Conservation (phyloP, 106 monocot genomes). For the Dactylorhiza incarnata region DNA sequence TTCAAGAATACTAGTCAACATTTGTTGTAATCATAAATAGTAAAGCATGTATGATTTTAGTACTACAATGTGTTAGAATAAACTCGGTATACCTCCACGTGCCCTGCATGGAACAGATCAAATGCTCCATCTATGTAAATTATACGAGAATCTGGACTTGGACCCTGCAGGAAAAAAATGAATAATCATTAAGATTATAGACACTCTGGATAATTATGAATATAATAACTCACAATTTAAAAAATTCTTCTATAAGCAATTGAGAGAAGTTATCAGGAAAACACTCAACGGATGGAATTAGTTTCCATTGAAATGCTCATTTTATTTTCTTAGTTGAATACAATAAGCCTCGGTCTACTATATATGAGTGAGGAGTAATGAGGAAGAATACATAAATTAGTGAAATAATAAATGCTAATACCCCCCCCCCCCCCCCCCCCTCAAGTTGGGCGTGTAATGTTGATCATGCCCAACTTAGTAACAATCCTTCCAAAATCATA, state of each 20-base stretch:
- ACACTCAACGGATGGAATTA: background rate
- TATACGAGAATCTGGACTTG: constrained; percentile 71
- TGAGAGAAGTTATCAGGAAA: background rate
- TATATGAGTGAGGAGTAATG: no score
- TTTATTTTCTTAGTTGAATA: no score
- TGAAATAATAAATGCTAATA: no score
- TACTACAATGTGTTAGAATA: background rate
- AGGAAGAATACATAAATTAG: no score
- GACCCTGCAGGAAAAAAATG: constrained; percentile 26
- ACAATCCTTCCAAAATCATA: no score
- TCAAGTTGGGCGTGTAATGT: no score
- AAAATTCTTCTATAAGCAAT: background rate
- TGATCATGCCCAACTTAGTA: no score
- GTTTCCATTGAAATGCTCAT: background rate
- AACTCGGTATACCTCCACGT: constrained; percentile 55
- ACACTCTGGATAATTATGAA: background rate
- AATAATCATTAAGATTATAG: background rate
- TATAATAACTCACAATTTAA: background rate
- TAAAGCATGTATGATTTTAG: background rate
- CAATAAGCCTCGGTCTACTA: no score
- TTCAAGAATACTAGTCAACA: background rate
- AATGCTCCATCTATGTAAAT: constrained; percentile 96
- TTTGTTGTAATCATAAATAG: background rate
- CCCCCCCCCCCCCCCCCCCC: no score
- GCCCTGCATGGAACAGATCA: constrained; percentile 87